phyloP scores from a whole-genome alignment of 306 rosid genomes.

The Oxytropis ochrocephala region DNA sequence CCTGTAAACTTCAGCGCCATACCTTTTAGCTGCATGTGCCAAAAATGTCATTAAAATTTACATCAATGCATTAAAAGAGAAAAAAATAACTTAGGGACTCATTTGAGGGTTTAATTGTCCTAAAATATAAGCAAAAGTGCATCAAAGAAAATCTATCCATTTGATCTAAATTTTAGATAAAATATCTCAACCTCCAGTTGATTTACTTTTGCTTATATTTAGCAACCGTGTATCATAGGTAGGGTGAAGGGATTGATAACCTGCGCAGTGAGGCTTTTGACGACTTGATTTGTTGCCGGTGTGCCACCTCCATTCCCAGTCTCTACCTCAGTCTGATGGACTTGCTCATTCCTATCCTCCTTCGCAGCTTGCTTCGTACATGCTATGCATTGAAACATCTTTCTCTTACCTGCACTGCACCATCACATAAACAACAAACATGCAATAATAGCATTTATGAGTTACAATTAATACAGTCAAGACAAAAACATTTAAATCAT shows the following conservation, averaged over 20 bases:
- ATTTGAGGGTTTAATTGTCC: too few species aligned
- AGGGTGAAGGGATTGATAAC: slow-evolving; percentile 13
- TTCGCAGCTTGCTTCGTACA: slow-evolving; percentile 54
- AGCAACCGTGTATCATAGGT: slow-evolving; percentile 7
- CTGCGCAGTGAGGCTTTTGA: slow-evolving; percentile 93
- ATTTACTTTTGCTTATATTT: too few species aligned
- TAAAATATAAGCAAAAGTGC: too few species aligned
- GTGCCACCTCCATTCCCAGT: slow-evolving; percentile 38
- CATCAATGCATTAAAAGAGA: too few species aligned
- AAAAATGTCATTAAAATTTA: background rate
- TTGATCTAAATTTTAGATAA: too few species aligned
- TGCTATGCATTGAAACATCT: slow-evolving; percentile 88
- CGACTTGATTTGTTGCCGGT: slow-evolving; percentile 79
- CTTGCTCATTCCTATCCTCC: slow-evolving; percentile 35
- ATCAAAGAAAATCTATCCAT: too few species aligned
- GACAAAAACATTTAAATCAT: too few species aligned
- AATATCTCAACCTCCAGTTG: too few species aligned
- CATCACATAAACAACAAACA: background rate
- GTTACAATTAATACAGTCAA: too few species aligned
- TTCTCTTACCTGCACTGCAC: slow-evolving; percentile 32
- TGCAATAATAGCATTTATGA: too few species aligned
- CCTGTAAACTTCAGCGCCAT: slow-evolving; percentile 85
- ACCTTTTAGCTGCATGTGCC: slow-evolving; percentile 65
- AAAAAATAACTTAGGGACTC: too few species aligned
- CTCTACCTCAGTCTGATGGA: slow-evolving; percentile 30